Conservation (phyloP, 2,329 filamentous ascomycete species). For the Arachnopeziza araneosa region DNA sequence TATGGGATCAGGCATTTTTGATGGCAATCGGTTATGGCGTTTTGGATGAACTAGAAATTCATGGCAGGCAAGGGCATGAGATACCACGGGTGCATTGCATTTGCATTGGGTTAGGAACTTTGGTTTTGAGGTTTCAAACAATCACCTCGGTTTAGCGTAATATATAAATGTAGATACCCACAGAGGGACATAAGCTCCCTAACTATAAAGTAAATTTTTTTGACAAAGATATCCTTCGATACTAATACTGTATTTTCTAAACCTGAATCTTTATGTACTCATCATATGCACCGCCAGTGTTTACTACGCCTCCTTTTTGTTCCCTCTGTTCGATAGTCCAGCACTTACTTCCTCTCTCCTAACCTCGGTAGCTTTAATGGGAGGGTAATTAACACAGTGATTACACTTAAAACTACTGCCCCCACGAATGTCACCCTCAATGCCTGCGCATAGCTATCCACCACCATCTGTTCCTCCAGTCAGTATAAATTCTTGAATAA, state of each 20-base stretch:
- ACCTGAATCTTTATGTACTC: neutral
- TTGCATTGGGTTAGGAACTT: neutral
- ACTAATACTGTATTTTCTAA: neutral
- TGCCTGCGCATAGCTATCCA: slow-evolving; percentile 48
- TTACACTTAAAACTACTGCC: slow-evolving; percentile 40
- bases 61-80: neutral
- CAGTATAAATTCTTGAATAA: neutral
- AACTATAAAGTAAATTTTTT: neutral
- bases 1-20: neutral
- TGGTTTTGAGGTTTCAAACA: neutral
- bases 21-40: neutral
- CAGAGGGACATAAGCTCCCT: neutral
- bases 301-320: neutral
- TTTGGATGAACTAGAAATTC: neutral
- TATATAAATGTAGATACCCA: neutral
- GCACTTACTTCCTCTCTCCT: slow-evolving; percentile 35
- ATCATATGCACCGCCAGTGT: neutral
- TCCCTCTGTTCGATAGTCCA: neutral
- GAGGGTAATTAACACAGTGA: slow-evolving; percentile 43
- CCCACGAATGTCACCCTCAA: slow-evolving; percentile 41
- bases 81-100: neutral
- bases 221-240: neutral
- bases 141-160: neutral
- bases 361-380: slow-evolving; percentile 51
- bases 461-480: slow-evolving; percentile 38